Base-by-base conservation (phyloP, 441 rosid genomes). In the Arabidopsis lyrata region DNA sequence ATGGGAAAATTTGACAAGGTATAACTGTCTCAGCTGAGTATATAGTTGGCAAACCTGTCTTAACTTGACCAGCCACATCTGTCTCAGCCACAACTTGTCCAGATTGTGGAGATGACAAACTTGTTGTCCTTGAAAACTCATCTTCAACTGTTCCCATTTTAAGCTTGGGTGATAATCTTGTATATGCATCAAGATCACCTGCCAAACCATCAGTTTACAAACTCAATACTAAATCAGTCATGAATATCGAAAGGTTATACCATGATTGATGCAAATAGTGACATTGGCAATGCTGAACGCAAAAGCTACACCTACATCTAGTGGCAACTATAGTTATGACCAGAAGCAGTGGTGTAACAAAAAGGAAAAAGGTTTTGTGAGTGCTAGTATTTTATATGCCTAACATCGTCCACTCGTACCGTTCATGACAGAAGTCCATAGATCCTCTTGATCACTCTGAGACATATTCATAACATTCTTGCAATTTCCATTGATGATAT, bases 401-500 rank as follows among this genome's bases (percentile, higher is more conserved):
- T 52, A 49, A 56, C 3, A 55, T n/a, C 41, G 7, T 59, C 50
- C 36, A 42, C 31, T 8, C 81, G 47, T 87, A 92, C 97, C 93
- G 50, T 85, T 84, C 84, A 87, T 80, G 62, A 92, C 90, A 59
- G 91, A 86, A 50, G 55, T 77, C 97, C 97, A 92, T 8, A 92
- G 84, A 76, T 92, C 93, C 81, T 77, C 68, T 74, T 92, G 97
- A 85, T 92, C 97, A 78, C 88, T 83, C 72, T 90, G 95, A 60
- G 98, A 90, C 92, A 89, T 86, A 79, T 86, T 83, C 98, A 92
- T 92, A 62, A 92, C 87, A 79, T 89, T 92, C 84, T 92, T 92
- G 93, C 89, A 86, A 75, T 87, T 90, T 72, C 95, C 96, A 73
- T 86, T 92, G 35, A 85, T 88, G 72, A 95, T 87, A 78, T 87